Percentiles rank a stretch among this genome's conserved stretches.
These are phyloP conservation scores for Leccinum barrowsii DNA, from an alignment of 768 basidiomycete genomes.

Conservation along the genomic window DNA sequence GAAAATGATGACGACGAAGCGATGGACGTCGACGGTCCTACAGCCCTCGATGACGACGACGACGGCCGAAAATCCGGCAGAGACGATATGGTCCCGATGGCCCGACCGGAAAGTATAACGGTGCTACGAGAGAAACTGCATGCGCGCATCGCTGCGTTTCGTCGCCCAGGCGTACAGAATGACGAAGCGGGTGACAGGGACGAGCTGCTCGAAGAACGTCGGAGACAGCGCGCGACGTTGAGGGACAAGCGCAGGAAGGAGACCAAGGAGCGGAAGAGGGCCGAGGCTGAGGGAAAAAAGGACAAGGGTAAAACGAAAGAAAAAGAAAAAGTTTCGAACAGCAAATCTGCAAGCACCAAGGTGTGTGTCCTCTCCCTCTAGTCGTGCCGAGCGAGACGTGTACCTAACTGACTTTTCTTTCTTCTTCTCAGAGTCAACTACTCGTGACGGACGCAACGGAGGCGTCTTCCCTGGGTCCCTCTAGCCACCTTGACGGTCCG, in stretches of 20 bases:
- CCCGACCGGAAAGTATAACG: constrained; percentile 56
- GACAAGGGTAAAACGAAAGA: constrained; percentile 48
- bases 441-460: constrained; percentile 54
- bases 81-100: constrained; percentile 56
- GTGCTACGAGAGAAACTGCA: constrained; percentile 72
- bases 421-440: constrained; percentile 53
- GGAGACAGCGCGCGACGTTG: constrained; percentile 66
- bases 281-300: constrained; percentile 39
- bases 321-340: constrained; percentile 30
- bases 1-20: constrained; percentile 21
- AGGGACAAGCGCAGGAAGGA: constrained; percentile 57
- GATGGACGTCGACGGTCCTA: constrained; percentile 31
- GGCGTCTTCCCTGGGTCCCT: constrained; percentile 12
- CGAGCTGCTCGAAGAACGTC: constrained; percentile 74
- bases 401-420: not conserved
- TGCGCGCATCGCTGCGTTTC: constrained; percentile 63
- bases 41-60: constrained; percentile 21
- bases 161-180: constrained; percentile 37
- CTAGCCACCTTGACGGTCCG: constrained; percentile 36
- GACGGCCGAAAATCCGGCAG: not conserved
- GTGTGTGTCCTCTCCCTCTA: constrained; percentile 32
- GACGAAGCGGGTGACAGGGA: constrained; percentile 65
- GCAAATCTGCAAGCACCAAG: constrained; percentile 48
- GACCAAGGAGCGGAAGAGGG: constrained; percentile 76
- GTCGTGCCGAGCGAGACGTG: not conserved